Base-by-base conservation (phyloP, 208 protist species). In the Trypanosomatidae sp. region DNA sequence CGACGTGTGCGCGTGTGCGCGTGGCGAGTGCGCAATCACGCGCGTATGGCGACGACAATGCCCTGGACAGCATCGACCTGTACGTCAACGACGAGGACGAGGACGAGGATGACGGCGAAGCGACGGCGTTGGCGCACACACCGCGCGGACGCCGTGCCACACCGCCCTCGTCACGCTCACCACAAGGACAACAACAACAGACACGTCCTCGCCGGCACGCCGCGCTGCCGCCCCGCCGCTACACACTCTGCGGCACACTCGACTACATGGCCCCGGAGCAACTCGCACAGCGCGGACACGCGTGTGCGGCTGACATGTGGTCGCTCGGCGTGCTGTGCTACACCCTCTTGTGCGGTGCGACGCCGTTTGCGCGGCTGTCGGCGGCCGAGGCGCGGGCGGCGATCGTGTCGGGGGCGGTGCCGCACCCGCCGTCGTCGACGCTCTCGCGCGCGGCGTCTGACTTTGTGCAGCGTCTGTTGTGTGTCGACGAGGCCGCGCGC, bases 191-290 rank as follows among this genome's bases (percentile, higher is more conserved):
- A n/a, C n/a, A n/a, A n/a, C n/a, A n/a, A n/a, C n/a, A n/a, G n/a
- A n/a, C n/a, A n/a, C n/a, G n/a, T n/a, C n/a, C n/a, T n/a, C n/a
- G n/a, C n/a, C n/a, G n/a, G n/a, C n/a, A n/a, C n/a, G n/a, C n/a
- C n/a, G n/a, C n/a, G n/a, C n/a, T n/a, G n/a, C n/a, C n/a, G n/a
- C 3, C 22, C 27, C 27, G 30, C 11, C 21, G 43, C 26, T 50
- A 25, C 45, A 50, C 45, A 16, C 6, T 37, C 8, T 37, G 45
- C 56, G 91, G 96, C 8, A 98, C 96, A 10, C 61, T 99, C 2
- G 97, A 99, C 71, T 99, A 99, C 63, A 56, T 97, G 6, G 73
- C 97, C 3, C 97, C 97, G 0, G 97, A 99, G 66, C 84, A 96
- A 51, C 11, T 90, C 21, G 46, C 83, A 5, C 41, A 48, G 25